A percentile compares a stretch with the other conserved stretches of the same genome.
Conservation (phyloP, 2,329 filamentous ascomycete genomes). For the Oidium heveae region DNA sequence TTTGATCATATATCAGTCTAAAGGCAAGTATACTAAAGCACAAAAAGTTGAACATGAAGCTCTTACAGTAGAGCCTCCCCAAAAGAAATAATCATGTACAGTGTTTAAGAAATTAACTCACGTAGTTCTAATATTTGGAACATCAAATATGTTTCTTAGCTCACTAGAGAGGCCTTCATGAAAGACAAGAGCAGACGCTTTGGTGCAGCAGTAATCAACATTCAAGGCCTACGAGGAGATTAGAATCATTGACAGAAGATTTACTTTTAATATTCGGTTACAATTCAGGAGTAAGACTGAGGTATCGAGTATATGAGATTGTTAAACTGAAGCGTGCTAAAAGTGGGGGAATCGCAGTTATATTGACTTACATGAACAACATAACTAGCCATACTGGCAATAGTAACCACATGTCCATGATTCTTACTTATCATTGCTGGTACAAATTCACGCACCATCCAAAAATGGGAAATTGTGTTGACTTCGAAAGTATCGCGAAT, state of each 20-base stretch:
- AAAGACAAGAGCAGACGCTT: conserved; percentile 38
- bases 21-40: not conserved
- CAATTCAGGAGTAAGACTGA: no score
- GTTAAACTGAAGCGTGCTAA: no score
- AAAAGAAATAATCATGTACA: no score
- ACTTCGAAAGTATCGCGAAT: conserved; percentile 43
- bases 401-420: conserved; percentile 48
- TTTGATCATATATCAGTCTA: not conserved
- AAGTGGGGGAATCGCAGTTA: not conserved
- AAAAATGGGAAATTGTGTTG: conserved; percentile 42
- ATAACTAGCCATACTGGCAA: conserved; percentile 23
- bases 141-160: conserved; percentile 31
- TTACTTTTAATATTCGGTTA: no score
- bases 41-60: not conserved
- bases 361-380: conserved; percentile 3
- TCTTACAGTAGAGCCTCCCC: not conserved
- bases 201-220: conserved; percentile 42
- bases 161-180: conserved; percentile 39
- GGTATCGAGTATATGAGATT: no score
- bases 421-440: conserved; percentile 35
- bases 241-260: no score
- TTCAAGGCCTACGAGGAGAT: conserved; percentile 3
- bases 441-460: conserved; percentile 37
- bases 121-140: conserved; percentile 27
- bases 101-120: conserved; percentile 5